Evolutionary conservation across 2,329 filamentous ascomycete genomes (phyloP).

Genomic region (Apiospora rasikravindrae): DNA sequence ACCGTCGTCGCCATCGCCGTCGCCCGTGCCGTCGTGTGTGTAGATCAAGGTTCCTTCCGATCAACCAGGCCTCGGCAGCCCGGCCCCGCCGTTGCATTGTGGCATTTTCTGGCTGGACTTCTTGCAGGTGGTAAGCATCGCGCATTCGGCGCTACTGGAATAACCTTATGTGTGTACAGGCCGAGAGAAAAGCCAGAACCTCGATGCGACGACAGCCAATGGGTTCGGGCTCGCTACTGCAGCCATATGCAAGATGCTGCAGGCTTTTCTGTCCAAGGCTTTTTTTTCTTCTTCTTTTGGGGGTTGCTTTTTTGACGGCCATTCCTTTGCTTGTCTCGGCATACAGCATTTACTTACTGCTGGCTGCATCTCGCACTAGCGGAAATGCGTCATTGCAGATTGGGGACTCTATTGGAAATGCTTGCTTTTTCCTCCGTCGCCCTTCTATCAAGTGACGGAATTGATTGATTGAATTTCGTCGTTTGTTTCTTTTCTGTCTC

Average conservation of each 20-base stretch:
- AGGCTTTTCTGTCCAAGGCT: neutral
- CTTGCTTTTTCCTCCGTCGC: neutral
- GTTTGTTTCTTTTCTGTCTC: neutral
- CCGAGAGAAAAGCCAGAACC: neutral
- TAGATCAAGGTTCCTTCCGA: neutral
- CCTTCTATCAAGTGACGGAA: neutral
- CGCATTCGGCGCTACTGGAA: conserved; percentile 10
- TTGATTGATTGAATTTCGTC: neutral
- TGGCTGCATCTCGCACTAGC: neutral
- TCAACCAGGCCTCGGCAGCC: neutral
- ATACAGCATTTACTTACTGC: neutral
- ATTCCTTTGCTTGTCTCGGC: neutral
- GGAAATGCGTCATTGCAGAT: neutral
- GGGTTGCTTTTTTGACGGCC: neutral
- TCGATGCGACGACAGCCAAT: conserved; percentile 4
- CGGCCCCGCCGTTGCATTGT: conserved; percentile 14
- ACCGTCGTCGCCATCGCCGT: neutral
- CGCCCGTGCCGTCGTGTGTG: neutral
- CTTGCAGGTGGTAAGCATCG: neutral
- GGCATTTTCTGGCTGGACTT: neutral
- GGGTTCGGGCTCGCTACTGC: neutral
- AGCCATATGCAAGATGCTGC: conserved; percentile 1
- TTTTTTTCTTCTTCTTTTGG: neutral
- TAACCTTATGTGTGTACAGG: neutral
- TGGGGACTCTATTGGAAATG: neutral